Base-by-base conservation (phyloP, 805 yeast species). In the Candida hungchunana region DNA sequence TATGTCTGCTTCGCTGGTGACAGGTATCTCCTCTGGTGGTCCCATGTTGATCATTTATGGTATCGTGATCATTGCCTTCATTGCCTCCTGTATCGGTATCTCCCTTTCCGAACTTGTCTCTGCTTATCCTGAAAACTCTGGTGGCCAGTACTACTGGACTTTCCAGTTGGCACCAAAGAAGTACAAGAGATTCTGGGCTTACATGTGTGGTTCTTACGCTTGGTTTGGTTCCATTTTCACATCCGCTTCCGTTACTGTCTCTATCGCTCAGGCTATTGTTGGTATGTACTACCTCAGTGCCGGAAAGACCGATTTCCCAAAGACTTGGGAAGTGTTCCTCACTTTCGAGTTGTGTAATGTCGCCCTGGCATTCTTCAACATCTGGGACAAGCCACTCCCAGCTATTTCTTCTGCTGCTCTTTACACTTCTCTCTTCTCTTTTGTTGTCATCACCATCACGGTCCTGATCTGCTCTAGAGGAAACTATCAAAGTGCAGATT, bases 221-320 rank as follows among this genome's bases (percentile, higher is more conserved):
- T 74, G 77, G 71, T 70, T 73, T 22, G 82, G 83, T 9, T 56
- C 82, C 3, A 61, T 78, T 13, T 78, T 78, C 56, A 75, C 83
- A 8, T 66, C 74, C 34, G 79, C 83, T 6, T 73, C 82, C 1
- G 75, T 74, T 13, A 70, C 77, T 6, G 55, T 79, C 21, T 64
- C 80, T 3, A 60, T 77, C 26, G 78, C 79, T 5, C 55, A 68
- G 11, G 68, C 71, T 17, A 50, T 73, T 15, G 67, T 73, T 30
- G 83, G 82, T 0, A 67, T 77, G 65, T 60, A 58, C 46, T 61
- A 60, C 17, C 50, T 75, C 42, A 46, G 53, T 6, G 44, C 51
- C 16, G 57, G 58, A 5, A 51, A 48, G 7, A 63, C 62, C 13
- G 63, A 58, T 28, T 62, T 46, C 4, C 56, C 62, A 9, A 43